Percentiles rank a stretch among this genome's conserved stretches.
Conservation (phyloP, 352 stramenopile species). For the Peronospora destructor region DNA sequence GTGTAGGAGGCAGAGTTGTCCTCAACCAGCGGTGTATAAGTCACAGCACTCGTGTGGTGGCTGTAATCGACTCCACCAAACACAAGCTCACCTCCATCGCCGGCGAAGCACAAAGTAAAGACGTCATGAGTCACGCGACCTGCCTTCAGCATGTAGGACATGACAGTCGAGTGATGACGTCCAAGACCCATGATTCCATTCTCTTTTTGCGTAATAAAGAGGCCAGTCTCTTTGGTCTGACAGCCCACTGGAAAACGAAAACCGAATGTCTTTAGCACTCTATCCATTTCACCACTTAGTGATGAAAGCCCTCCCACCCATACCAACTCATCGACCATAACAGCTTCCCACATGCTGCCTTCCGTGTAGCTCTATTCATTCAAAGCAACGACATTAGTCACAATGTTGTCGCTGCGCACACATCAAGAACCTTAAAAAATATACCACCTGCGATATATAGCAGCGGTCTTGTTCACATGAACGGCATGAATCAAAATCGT, state of each 20-base stretch:
- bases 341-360: slow-evolving; percentile 81
- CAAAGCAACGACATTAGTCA: neutral
- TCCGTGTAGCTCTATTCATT: slow-evolving; percentile 69
- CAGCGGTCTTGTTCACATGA: slow-evolving; percentile 59
- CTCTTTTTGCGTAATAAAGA: slow-evolving; percentile 83
- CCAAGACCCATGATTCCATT: slow-evolving; percentile 88
- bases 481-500: slow-evolving; percentile 43
- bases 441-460: slow-evolving; percentile 63
- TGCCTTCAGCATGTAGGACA: slow-evolving; percentile 61
- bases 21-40: slow-evolving; percentile 55
- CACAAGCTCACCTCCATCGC: slow-evolving; percentile 59
- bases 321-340: slow-evolving; percentile 73
- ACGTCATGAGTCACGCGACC: slow-evolving; percentile 50
- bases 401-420: neutral
- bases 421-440: neutral
- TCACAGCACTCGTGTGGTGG: slow-evolving; percentile 51
- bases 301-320: slow-evolving; percentile 67
- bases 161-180: slow-evolving; percentile 50
- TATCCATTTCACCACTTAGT: slow-evolving; percentile 33
- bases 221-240: slow-evolving; percentile 73
- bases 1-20: slow-evolving; percentile 61
- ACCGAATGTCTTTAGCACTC: slow-evolving; percentile 52
- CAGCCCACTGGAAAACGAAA: slow-evolving; percentile 75
- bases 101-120: slow-evolving; percentile 80
- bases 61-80: slow-evolving; percentile 76